Evolutionary conservation across 169 alveolate species (phyloP).

Genomic region (Perkinsus marinus): DNA sequence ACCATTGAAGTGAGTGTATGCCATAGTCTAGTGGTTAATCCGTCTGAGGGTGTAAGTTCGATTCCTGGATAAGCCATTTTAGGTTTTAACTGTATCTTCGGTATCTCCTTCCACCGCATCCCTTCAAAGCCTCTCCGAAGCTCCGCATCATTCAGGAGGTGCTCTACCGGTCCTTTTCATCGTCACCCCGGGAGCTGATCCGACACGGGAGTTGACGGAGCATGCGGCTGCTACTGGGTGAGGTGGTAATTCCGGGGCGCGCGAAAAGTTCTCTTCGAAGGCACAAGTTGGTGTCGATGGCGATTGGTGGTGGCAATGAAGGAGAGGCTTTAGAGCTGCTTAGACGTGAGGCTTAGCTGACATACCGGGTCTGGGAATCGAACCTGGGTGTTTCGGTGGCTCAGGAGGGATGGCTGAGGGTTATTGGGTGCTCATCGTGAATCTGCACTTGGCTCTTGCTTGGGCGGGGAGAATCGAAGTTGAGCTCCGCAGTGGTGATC

Average conservation of each 20-base stretch:
- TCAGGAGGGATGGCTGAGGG: conserved; percentile 59
- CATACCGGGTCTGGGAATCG: not conserved
- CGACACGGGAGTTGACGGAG: conserved; percentile 72
- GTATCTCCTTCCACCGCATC: conserved; percentile 63
- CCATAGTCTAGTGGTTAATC: not conserved
- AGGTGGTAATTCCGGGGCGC: not conserved
- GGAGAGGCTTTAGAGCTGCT: conserved; percentile 53
- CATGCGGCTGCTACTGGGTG: conserved; percentile 48
- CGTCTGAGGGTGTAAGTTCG: not conserved
- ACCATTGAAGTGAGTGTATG: conserved; percentile 31
- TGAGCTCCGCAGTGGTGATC: conserved; percentile 23
- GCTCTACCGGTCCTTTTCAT: conserved; percentile 62
- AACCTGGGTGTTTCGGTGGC: not conserved
- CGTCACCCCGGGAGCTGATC: conserved; percentile 79
- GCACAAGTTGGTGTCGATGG: conserved; percentile 20
- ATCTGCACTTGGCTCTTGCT: conserved; percentile 72
- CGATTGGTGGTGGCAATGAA: conserved; percentile 81
- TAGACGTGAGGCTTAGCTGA: not conserved
- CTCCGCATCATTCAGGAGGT: conserved; percentile 38
- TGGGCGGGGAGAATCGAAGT: conserved; percentile 74
- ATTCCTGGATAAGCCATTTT: not conserved
- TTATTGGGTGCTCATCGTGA: conserved; percentile 75
- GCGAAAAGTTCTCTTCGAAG: not conserved
- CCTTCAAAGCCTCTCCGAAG: conserved; percentile 37
- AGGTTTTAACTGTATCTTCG: conserved; percentile 44